Base-by-base conservation (phyloP, 202 grass and related monocot species). In the Carex arenaria region DNA sequence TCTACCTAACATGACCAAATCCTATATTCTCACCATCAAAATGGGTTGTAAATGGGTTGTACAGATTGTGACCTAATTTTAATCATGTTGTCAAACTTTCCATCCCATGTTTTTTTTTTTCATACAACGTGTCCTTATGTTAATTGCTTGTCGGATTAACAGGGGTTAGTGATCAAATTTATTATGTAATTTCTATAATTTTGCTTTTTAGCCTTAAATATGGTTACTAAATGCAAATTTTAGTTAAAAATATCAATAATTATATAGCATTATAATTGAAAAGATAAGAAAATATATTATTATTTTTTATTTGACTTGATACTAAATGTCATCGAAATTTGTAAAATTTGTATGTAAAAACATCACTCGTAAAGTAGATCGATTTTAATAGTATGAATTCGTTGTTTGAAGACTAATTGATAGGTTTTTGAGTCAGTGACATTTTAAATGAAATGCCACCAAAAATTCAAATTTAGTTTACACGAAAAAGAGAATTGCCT, bases 1-100 rank as follows among this genome's bases (percentile, higher is more conserved):
- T 45, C 31, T 30, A 82, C 80, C 80, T 70, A 82, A 67, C 79
- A 81, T 81, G 5, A 65, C 36, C 78, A 66, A 52, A 81, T 38
- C 79, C 57, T 52, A n/a, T 40, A 38, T 80, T 79, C 28, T 80
- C 34, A 55, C 23, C 74, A 57, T 57, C 52, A 60, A 78, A 47
- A 42, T 42, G 40, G 40, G 36, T 38, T 38, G 36, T 38, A 38
- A 77, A 57, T 56, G 53, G 23, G 74, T 59, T 78, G 74, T 78
- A 78, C 31, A 38, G 53, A 60, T 17, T 13, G 53, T 60, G 53
- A 78, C 52, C 74, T 17, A 19, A 47, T 47, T 47, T 10, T 47
- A 10, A 47, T n/a, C 47, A 54, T 34, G 72, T 56, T 76, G 26
- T 55, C 72, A 76, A 76, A 76, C 4, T 76, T 76, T 32, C 51